These are phyloP conservation scores for Pseudoscleropodium purum DNA, from an alignment of 225 moss, liverwort and hornwort genomes.

Conservation along the genomic window DNA sequence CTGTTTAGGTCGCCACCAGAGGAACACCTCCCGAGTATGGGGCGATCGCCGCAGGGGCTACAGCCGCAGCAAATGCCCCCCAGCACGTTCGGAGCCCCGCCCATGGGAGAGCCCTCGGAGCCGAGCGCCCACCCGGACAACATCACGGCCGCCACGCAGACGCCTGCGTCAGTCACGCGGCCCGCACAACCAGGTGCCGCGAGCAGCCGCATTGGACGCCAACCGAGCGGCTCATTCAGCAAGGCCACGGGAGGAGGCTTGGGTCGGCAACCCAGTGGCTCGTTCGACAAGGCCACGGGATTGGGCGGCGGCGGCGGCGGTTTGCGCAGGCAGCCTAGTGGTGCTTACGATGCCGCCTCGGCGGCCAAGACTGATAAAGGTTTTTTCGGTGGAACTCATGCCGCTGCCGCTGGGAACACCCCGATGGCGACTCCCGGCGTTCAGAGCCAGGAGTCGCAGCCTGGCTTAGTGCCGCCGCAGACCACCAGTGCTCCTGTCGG, in stretches of 20 bases:
- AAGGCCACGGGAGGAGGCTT: not conserved
- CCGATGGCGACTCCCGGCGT: not conserved
- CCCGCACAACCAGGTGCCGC: not conserved
- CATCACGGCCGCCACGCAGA: slow-evolving; percentile 37
- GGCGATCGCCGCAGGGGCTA: not conserved
- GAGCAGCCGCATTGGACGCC: not conserved
- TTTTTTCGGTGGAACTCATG: not conserved
- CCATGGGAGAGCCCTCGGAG: slow-evolving; percentile 74
- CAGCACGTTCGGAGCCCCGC: slow-evolving; percentile 49
- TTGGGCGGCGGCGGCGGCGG: not conserved
- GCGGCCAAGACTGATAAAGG: slow-evolving; percentile 30
- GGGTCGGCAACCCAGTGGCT: slow-evolving; percentile 9
- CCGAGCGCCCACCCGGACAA: slow-evolving; percentile 88
- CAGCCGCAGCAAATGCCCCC: not conserved
- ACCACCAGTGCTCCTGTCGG: slow-evolving; percentile 11
- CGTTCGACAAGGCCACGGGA: not conserved
- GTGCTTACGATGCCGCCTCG: slow-evolving; percentile 27
- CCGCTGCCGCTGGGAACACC: not conserved
- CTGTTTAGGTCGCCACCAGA: slow-evolving; percentile 21
- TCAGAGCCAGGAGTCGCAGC: slow-evolving; percentile 10
- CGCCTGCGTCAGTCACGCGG: not conserved
- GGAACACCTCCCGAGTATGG: slow-evolving; percentile 4
- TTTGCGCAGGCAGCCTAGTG: slow-evolving; percentile 36
- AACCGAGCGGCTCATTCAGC: not conserved
- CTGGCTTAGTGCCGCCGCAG: slow-evolving; percentile 2